Conservation (phyloP, 1,284 basidiomycete genomes). For the Pseudozyma sp. region DNA sequence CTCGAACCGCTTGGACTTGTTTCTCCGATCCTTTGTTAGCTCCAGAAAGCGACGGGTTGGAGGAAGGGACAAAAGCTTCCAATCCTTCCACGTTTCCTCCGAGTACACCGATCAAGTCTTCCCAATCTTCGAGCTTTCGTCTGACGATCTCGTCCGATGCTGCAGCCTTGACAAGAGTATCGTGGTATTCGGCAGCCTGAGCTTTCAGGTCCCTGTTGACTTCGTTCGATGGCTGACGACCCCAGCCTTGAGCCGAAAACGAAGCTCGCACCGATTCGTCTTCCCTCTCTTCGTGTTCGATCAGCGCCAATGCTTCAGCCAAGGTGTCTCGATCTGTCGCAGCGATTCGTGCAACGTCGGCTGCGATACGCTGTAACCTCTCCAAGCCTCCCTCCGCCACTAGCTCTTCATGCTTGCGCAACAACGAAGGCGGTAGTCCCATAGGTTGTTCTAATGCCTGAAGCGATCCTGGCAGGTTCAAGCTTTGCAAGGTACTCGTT, state of each 20-base stretch:
- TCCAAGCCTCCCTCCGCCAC: slow-evolving; percentile 80
- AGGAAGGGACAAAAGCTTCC: slow-evolving; percentile 37
- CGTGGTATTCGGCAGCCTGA: slow-evolving; percentile 49
- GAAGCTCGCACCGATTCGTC: slow-evolving; percentile 76
- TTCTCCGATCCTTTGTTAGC: slow-evolving; percentile 14
- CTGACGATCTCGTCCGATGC: slow-evolving; percentile 70
- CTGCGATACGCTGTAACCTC: slow-evolving; percentile 79
- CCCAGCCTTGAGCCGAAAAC: slow-evolving; percentile 72
- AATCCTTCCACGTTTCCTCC: slow-evolving; percentile 26
- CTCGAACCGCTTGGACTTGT: slow-evolving; percentile 71
- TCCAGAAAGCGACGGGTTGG: slow-evolving; percentile 25
- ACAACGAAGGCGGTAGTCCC: slow-evolving; percentile 86
- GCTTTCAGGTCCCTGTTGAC: slow-evolving; percentile 58
- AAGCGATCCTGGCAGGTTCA: slow-evolving; percentile 86
- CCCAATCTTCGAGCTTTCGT: slow-evolving; percentile 69
- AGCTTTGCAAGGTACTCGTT: slow-evolving; percentile 76
- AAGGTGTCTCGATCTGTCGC: slow-evolving; percentile 76
- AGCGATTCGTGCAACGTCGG: slow-evolving; percentile 79
- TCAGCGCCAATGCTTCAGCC: slow-evolving; percentile 83
- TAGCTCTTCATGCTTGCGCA: slow-evolving; percentile 88
- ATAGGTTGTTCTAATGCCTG: slow-evolving; percentile 88
- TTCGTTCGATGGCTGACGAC: slow-evolving; percentile 74
- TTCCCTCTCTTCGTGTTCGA: slow-evolving; percentile 89
- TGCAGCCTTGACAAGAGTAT: slow-evolving; percentile 52
- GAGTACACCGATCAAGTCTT: slow-evolving; percentile 36